Base-by-base conservation (phyloP, 2,329 filamentous ascomycete genomes). In the Xylaria sp. region DNA sequence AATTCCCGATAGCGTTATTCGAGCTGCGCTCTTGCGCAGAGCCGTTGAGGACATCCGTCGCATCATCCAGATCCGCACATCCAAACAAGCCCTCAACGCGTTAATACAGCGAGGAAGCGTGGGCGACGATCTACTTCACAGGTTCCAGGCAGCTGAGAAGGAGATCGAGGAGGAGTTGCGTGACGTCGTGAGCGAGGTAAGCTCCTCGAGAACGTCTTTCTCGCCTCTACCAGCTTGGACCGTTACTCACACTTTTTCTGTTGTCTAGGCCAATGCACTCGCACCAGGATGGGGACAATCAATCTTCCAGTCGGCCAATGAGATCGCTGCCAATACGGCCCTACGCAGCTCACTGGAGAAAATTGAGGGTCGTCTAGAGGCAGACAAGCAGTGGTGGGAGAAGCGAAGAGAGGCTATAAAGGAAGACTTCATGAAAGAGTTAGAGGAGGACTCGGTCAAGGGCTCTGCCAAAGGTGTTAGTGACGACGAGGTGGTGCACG, bases 221-320 rank as follows among this genome's bases (percentile, higher is more conserved):
- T 15, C 33, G 28, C 14, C 21, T 19, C 37, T 4, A 31, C 31
- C 3, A n/a, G 9, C 12, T 23, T 31, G 19, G 28, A 43, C 11
- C 12, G 40, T 54, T 33, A 37, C 53, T 60, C 7, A 67, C 19
- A 8, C 28, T 60, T 15, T 1, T 35, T 35, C 21, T 50, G n/a
- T 47, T 28, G n/a, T n/a, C 23, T 69, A 97, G 92, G 95, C 96
- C 72, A 98, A 98, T 76, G 93, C 91, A 19, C 90, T 97, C 67
- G 84, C 87, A 1, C 89, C 92, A 51, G 89, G 90, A 77, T 99
- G 95, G 95, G 95, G 95, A 65, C 89, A 95, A 75, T 88, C 87
- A 60, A 98, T 99, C 76, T 99, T 99, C 85, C 95, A 99, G 78
- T 94, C 92, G 47, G 95, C 95, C 58, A 96, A 96, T 78, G 95